phyloP scores from a whole-genome alignment of 2,329 filamentous ascomycete genomes.

The Pseudocercospora eumusae region DNA sequence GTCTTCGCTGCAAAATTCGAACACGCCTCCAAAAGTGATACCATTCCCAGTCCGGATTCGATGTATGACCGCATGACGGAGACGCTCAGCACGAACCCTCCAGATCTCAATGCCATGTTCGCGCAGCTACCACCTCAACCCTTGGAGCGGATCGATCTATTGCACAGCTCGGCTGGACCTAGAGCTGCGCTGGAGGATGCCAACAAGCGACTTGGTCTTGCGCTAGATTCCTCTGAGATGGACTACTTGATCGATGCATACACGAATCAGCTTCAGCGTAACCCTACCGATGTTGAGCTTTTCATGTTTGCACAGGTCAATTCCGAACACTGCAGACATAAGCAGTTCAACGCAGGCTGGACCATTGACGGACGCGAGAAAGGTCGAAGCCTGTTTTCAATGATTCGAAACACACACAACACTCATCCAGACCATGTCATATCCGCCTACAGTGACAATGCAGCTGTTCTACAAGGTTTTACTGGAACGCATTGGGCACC shows the following conservation, averaged over 20 bases:
- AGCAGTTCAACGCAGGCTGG: slow-evolving; percentile 97
- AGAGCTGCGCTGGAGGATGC: slow-evolving; percentile 75
- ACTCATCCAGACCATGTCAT: slow-evolving; percentile 77
- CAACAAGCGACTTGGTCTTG: slow-evolving; percentile 80
- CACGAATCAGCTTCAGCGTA: slow-evolving; percentile 62
- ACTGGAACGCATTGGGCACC: slow-evolving; percentile 81
- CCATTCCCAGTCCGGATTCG: slow-evolving; percentile 65
- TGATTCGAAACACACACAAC: slow-evolving; percentile 94
- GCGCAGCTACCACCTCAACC: slow-evolving; percentile 65
- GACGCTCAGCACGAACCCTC: slow-evolving; percentile 66
- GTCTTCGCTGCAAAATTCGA: slow-evolving; percentile 69
- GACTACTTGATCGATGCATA: slow-evolving; percentile 90
- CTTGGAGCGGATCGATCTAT: slow-evolving; percentile 72
- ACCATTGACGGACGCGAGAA: slow-evolving; percentile 85
- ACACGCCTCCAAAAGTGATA: slow-evolving; percentile 49
- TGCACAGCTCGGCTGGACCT: slow-evolving; percentile 54
- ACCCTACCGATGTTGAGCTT: slow-evolving; percentile 86
- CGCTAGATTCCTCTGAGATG: slow-evolving; percentile 84
- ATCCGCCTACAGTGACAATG: slow-evolving; percentile 96
- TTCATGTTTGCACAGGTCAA: slow-evolving; percentile 99
- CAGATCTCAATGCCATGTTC: slow-evolving; percentile 76
- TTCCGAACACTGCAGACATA: slow-evolving; percentile 86
- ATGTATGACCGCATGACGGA: slow-evolving; percentile 97
- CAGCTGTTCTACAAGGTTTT: slow-evolving; percentile 80
- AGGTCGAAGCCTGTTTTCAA: slow-evolving; percentile 80